Evolutionary conservation across 208 protist genomes (phyloP).

Genomic region (Acanthamoeba triangularis): DNA sequence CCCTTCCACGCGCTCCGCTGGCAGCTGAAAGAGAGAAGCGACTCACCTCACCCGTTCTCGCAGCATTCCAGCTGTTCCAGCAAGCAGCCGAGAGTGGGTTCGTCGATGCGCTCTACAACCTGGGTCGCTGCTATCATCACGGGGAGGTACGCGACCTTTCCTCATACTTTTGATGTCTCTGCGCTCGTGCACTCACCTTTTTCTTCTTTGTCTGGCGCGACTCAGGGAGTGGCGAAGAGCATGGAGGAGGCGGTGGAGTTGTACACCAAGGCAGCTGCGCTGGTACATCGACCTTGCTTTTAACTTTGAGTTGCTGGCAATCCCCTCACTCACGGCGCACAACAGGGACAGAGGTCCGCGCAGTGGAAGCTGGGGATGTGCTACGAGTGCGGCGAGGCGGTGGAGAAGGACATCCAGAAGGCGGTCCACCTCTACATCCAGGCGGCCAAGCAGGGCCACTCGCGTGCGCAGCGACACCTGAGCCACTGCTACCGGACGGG

Average conservation of each 20-base stretch:
- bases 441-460: slow-evolving; percentile 38
- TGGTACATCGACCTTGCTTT: neutral
- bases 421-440: slow-evolving; percentile 29
- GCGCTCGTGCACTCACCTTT: too few species aligned
- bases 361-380: slow-evolving; percentile 62
- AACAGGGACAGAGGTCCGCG: slow-evolving; percentile 15
- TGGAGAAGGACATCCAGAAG: slow-evolving; percentile 41
- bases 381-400: slow-evolving; percentile 57
- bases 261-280: neutral
- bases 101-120: neutral
- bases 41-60: too few species aligned
- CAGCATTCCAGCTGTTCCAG: neutral
- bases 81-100: neutral
- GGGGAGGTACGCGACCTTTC: neutral
- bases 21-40: too few species aligned
- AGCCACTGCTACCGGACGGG: slow-evolving; percentile 22
- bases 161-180: too few species aligned
- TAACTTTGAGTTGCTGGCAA: neutral
- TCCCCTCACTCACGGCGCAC: neutral
- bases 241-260: neutral
- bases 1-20: too few species aligned
- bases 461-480: slow-evolving; percentile 6
- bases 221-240: neutral
- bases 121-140: neutral
- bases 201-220: too few species aligned